Evolutionary conservation across 306 rosid species (phyloP), one percentile per base, ranked within the genome.

Genomic region (Quercus alba): DNA sequence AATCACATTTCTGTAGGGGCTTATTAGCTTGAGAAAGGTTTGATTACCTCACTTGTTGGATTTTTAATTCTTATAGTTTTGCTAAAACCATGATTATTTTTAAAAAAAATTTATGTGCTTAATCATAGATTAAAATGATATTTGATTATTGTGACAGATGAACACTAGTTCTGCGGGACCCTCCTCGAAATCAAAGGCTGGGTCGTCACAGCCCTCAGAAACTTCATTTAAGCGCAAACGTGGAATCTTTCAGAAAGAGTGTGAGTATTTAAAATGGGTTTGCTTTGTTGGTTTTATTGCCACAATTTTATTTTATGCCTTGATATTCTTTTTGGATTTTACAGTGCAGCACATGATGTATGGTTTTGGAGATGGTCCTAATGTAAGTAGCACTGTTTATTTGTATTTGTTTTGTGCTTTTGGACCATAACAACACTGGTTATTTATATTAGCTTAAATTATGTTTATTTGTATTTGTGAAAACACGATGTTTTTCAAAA

Each of bases 301-400:
- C 81, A 63, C 5, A 44, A 15, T 54, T 18, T 69, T 2, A 58
- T 72, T 33, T 51, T 46, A 38, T n/a, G 17, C 56, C 14, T 59
- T 58, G 71, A 10, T 66, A 21, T 77, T 28, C 14, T 69, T 82
- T 57, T 81, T 2, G 57, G 4, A 72, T 74, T 46, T 23, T 75
- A 6, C 44, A 94, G 97, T 94, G 92, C 95, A 94, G 89, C 99
- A 94, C 79, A 93, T 94, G 97, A 94, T 94, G 97, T 94, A 91
- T 81, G 99, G 99, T 26, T 93, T 93, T 33, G 99, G 99, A 80
- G 99, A 93, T 78, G 97, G 90, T 78, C 88, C 92, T 11, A 94
- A 93, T 83, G 97, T 94, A 81, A 87, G 91, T 84, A 19, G 49
- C 75, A 30, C 6, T 35, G 9, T 76, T 44, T 15, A 63, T 57